Conservation (phyloP, 2,329 filamentous ascomycete genomes). For the Ilyonectria destructans region DNA sequence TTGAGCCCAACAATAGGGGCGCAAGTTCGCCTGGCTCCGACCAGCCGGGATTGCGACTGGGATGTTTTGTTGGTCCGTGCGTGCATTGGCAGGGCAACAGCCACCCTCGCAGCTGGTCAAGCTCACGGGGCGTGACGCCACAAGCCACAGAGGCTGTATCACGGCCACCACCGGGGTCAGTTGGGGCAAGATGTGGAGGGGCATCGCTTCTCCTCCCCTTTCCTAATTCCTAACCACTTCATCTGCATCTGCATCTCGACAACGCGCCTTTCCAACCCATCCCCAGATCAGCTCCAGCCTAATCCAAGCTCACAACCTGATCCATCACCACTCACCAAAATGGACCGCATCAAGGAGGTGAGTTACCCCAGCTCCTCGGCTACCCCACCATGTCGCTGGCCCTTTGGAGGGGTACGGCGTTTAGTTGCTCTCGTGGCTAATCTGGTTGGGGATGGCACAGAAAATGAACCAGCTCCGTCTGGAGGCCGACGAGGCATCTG, state of each 20-base stretch:
- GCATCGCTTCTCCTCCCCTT: conserved; percentile 58
- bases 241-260: conserved; percentile 53
- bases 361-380: conserved; percentile 57
- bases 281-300: conserved; percentile 40
- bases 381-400: conserved; percentile 53
- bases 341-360: conserved; percentile 95
- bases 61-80: conserved; percentile 45
- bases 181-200: conserved; percentile 54
- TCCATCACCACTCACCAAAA: conserved; percentile 60
- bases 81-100: conserved; percentile 52
- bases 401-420: conserved; percentile 50
- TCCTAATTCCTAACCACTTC: conserved; percentile 53
- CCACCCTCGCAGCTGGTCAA: conserved; percentile 16
- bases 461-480: conserved; percentile 96
- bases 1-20: conserved; percentile 27
- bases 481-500: conserved; percentile 89
- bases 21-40: conserved; percentile 12
- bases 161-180: conserved; percentile 43
- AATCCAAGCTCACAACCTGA: conserved; percentile 28
- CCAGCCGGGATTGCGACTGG: conserved; percentile 26
- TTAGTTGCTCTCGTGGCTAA: conserved; percentile 42
- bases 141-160: conserved; percentile 50
- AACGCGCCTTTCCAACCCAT: conserved; percentile 53
- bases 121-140: conserved; percentile 21
- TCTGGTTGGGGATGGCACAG: conserved; percentile 62